Percentiles rank a stretch among this genome's conserved stretches.
Conservation (phyloP, 345 rosid species). For the Boechera stricta region DNA sequence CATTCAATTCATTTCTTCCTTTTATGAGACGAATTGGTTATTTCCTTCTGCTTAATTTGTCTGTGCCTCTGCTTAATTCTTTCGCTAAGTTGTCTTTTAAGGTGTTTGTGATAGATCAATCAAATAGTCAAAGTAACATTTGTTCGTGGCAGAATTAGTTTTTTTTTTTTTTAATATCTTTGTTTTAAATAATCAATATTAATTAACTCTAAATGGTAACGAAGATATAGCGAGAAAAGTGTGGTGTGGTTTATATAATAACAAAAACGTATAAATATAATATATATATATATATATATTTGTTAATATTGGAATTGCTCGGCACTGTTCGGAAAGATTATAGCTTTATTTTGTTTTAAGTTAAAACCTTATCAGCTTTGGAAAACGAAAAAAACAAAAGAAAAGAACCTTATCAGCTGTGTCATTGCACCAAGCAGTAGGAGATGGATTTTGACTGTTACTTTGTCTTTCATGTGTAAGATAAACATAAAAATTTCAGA, state of each 20-base stretch:
- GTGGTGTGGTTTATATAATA: too few species aligned
- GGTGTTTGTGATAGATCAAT: not conserved
- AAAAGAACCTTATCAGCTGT: not conserved
- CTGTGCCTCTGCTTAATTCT: not conserved
- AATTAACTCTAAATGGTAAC: too few species aligned
- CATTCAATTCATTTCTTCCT: not conserved
- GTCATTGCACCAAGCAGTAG: not conserved
- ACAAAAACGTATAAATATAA: too few species aligned
- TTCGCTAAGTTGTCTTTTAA: not conserved
- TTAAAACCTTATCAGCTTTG: constrained; percentile 1
- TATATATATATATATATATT: too few species aligned
- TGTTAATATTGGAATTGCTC: too few species aligned
- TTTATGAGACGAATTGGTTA: not conserved
- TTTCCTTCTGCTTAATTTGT: not conserved
- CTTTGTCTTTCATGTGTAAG: constrained; percentile 9
- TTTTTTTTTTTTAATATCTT: too few species aligned
- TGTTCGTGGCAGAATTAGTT: not conserved
- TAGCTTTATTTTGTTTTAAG: not conserved
- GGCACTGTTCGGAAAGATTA: too few species aligned
- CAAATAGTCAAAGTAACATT: constrained; percentile 2
- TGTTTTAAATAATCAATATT: too few species aligned
- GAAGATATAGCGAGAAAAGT: too few species aligned
- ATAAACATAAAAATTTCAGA: not conserved
- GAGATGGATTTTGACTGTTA: constrained; percentile 14
- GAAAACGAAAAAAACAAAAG: not conserved